phyloP scores from a whole-genome alignment of 83 land plant genomes.

The Diphasiastrum complanatum region DNA sequence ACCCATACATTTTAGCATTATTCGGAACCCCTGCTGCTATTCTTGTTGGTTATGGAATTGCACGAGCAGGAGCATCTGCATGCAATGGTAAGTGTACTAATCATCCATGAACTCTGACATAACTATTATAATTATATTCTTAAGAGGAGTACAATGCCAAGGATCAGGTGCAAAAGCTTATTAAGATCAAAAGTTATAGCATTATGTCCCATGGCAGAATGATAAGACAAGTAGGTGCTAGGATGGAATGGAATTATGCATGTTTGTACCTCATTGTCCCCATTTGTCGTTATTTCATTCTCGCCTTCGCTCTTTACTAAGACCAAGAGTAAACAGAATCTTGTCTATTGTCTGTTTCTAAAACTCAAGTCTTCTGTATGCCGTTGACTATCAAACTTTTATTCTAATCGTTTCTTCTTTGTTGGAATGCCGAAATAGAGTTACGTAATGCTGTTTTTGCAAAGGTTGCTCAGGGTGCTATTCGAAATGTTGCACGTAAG shows the following conservation, averaged over 20 bases:
- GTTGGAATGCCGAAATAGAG: conserved; percentile 43
- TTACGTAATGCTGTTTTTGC: conserved; percentile 93
- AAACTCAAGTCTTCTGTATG: neutral
- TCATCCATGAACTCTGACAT: too few species aligned
- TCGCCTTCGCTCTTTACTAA: too few species aligned
- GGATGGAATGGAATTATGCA: too few species aligned
- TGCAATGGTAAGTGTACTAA: conserved; percentile 62
- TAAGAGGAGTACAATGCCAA: conserved; percentile 7
- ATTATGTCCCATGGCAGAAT: too few species aligned
- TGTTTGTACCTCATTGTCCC: too few species aligned
- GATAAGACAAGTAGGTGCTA: too few species aligned
- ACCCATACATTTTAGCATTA: conserved; percentile 39
- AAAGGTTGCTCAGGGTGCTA: conserved; percentile 82
- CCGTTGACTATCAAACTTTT: neutral
- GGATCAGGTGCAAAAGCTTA: neutral
- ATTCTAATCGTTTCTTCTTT: neutral
- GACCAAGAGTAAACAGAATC: too few species aligned
- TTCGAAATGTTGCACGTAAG: conserved; percentile 87
- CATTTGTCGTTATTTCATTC: too few species aligned
- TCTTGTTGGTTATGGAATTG: conserved; percentile 90
- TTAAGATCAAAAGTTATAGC: too few species aligned
- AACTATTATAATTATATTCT: conserved; percentile 1
- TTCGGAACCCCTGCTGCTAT: conserved; percentile 77
- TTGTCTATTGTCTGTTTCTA: too few species aligned
- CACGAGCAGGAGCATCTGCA: conserved; percentile 88